A percentile compares a stretch with the other conserved stretches of the same genome.
Evolutionary conservation across 768 basidiomycete genomes (phyloP).

Genomic region (Hygrocybe punicea): DNA sequence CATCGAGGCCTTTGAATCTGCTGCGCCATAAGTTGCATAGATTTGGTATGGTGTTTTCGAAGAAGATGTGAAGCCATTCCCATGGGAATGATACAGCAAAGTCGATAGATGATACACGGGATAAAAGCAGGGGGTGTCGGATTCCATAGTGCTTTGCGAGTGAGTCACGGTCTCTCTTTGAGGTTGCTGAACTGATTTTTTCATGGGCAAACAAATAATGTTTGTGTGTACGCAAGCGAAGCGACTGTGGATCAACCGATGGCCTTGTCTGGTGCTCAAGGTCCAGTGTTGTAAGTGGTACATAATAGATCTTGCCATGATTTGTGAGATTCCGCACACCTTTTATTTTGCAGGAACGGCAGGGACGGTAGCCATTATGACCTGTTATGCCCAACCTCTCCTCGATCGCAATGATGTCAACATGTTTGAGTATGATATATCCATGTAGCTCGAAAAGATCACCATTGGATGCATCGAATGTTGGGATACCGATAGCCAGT

Average conservation of each 20-base stretch:
- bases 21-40: conserved; percentile 41
- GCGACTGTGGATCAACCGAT: conserved; percentile 11
- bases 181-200: conserved; percentile 4
- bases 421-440: conserved; percentile 26
- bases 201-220: conserved; percentile 5
- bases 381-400: conserved; percentile 37
- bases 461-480: conserved; percentile 29
- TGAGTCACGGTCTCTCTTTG: conserved; percentile 1
- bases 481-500: conserved; percentile 37
- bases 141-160: conserved; percentile 30
- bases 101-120: conserved; percentile 25
- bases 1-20: conserved; percentile 37
- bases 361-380: conserved; percentile 33
- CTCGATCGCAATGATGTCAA: conserved; percentile 35
- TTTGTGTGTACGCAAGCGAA: conserved; percentile 20
- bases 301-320: conserved; percentile 21
- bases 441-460: conserved; percentile 24
- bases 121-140: conserved; percentile 27
- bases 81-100: conserved; percentile 34
- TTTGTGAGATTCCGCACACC: conserved; percentile 15
- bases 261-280: neutral
- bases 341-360: conserved; percentile 35
- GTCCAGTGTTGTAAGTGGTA: conserved; percentile 17
- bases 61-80: conserved; percentile 47
- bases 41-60: conserved; percentile 40